Evolutionary conservation across 1,284 basidiomycete species (phyloP), one percentile per base, ranked within the genome.

Genomic region (Testicularia cyperi): DNA sequence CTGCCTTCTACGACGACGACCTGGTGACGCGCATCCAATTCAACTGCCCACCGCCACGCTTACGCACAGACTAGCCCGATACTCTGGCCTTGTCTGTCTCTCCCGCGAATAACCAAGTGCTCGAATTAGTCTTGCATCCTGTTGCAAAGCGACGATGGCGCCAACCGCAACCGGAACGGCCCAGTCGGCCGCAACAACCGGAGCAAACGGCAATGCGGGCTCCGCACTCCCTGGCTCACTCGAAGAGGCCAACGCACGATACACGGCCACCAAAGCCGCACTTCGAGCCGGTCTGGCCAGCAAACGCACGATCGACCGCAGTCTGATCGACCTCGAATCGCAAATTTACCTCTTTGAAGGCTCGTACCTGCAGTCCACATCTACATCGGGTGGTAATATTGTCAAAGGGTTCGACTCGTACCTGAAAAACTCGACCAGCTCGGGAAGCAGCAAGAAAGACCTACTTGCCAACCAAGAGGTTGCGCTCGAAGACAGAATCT

Each of bases 331-430:
- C 38, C 57, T 75, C 33, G 73, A 75, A 34, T 71, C 72, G 6
- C 73, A 75, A 22, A 72, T 75, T 36, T 75, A 69, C 45, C 63
- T 74, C 13, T 75, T 71, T 24, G 73, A 75, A 38, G 73, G 72
- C 13, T 72, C 72, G 10, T 75, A 75, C 25, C 65, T 75, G 18
- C 47, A 62, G 38, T 56, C 52, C 21, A 75, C 73, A 3, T 47
- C 72, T 3, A 38, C 65, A 0, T 71, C 70, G 13, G 73, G 73
- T n/a, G 73, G 73, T 7, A 75, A 75, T 37, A 72, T 75, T n/a
- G 68, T 74, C 23, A 74, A 74, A 36, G 73, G 73, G 1, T 75
- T 74, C 31, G 73, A 75, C 36, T 38, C 54, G 9, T 75, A 72
- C 29, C 61, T 75, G 14, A 75, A 75, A 36, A 54, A 63, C 28